Conservation (phyloP, 768 basidiomycete genomes). For the Boletus insuetus region DNA sequence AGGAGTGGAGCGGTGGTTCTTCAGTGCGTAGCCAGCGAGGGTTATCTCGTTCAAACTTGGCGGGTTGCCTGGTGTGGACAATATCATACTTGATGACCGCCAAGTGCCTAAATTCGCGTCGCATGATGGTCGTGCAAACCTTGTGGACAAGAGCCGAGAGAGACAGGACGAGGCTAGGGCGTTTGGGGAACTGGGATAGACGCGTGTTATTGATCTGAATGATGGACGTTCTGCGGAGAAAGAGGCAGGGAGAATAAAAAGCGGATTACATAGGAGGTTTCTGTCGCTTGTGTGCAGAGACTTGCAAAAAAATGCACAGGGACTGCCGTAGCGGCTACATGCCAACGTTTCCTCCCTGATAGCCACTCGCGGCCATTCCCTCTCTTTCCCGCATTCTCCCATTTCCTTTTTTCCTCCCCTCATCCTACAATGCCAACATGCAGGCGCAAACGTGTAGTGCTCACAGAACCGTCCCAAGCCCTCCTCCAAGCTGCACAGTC, state of each 20-base stretch:
- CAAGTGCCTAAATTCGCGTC: constrained; percentile 9
- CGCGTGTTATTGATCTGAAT: constrained; percentile 4
- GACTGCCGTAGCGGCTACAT: constrained; percentile 35
- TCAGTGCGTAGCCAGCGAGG: background rate
- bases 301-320: constrained; percentile 31
- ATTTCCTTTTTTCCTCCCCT: constrained; percentile 42
- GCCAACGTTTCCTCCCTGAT: constrained; percentile 52
- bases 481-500: constrained; percentile 64
- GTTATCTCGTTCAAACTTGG: background rate
- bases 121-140: constrained; percentile 1
- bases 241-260: constrained; percentile 3
- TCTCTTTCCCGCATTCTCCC: constrained; percentile 57
- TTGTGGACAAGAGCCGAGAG: background rate
- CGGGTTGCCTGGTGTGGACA: background rate
- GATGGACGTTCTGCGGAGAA: background rate
- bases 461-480: constrained; percentile 73
- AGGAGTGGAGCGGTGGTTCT: background rate
- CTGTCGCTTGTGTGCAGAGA: constrained; percentile 27
- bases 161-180: background rate
- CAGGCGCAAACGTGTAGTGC: constrained; percentile 86
- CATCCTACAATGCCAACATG: constrained; percentile 74
- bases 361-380: constrained; percentile 56
- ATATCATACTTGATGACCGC: background rate
- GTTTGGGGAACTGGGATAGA: background rate
- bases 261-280: constrained; percentile 16